A percentile compares a stretch with the other conserved stretches of the same genome.
These are phyloP conservation scores for Suillus fuscotomentosus DNA, from an alignment of 768 basidiomycete genomes.

Conservation along the genomic window DNA sequence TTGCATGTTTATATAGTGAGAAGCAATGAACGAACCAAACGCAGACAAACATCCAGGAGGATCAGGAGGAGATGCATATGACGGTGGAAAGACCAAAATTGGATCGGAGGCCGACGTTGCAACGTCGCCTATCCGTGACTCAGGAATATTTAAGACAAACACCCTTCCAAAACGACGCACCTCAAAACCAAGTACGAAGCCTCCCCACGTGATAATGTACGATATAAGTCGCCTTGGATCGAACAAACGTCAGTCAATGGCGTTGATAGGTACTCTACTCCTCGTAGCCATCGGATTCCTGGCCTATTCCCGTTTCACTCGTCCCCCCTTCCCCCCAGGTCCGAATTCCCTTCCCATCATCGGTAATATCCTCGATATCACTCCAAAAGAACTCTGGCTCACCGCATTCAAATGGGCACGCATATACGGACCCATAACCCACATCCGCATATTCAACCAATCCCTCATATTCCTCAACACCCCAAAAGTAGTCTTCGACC, in stretches of 20 bases:
- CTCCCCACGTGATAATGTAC: background rate
- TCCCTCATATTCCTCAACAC: slow-evolving; percentile 68
- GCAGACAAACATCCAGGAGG: too few relatives aligned
- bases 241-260: background rate
- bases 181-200: background rate
- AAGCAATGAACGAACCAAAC: too few relatives aligned
- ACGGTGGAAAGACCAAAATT: too few relatives aligned
- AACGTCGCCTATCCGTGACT: background rate
- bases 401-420: slow-evolving; percentile 55
- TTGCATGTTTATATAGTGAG: too few relatives aligned
- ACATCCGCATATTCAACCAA: slow-evolving; percentile 64
- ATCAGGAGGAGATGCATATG: too few relatives aligned
- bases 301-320: slow-evolving; percentile 16
- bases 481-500: slow-evolving; percentile 54
- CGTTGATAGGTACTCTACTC: background rate
- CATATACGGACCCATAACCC: slow-evolving; percentile 56
- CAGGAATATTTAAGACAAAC: background rate
- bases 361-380: slow-evolving; percentile 64
- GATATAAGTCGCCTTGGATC: background rate
- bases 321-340: slow-evolving; percentile 55
- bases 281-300: slow-evolving; percentile 16
- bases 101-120: background rate
- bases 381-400: slow-evolving; percentile 63
- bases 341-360: slow-evolving; percentile 64
- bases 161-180: background rate